Conservation (phyloP, 2,329 filamentous ascomycete genomes). For the Paraphaeosphaeria sporulosa region DNA sequence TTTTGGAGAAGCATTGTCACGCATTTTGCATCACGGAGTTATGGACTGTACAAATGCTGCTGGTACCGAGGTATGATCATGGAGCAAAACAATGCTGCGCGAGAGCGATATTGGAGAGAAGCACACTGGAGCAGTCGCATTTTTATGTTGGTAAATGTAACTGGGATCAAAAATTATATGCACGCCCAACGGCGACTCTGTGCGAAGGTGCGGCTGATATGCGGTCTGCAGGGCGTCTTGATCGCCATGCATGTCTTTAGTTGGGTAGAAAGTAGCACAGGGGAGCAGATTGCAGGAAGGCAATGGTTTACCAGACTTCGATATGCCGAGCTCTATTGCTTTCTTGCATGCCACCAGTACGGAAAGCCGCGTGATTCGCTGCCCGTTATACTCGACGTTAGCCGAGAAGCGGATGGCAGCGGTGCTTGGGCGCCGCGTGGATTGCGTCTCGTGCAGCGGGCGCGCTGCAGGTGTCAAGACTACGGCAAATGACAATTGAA, state of each 20-base stretch:
- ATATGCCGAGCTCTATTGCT: background rate
- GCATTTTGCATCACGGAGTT: conserved; percentile 36
- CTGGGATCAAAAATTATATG: background rate
- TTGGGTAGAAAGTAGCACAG: background rate
- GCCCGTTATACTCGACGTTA: background rate
- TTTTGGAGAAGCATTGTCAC: conserved; percentile 27
- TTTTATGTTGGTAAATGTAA: background rate
- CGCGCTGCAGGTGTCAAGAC: background rate
- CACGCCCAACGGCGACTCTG: background rate
- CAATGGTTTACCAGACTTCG: background rate
- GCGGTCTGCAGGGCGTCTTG: background rate
- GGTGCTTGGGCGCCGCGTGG: background rate
- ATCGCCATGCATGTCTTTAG: background rate
- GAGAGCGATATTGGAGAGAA: background rate
- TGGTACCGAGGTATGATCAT: background rate
- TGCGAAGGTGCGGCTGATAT: background rate
- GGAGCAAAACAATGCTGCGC: background rate
- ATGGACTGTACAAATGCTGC: conserved; percentile 15
- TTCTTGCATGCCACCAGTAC: background rate
- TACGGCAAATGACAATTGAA: background rate
- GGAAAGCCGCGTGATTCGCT: background rate
- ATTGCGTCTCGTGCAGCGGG: background rate
- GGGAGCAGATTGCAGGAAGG: background rate
- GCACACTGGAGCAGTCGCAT: background rate
- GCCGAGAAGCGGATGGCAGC: background rate